Base-by-base conservation (phyloP, 495 filamentous ascomycete genomes). In the Neurospora cerealis region DNA sequence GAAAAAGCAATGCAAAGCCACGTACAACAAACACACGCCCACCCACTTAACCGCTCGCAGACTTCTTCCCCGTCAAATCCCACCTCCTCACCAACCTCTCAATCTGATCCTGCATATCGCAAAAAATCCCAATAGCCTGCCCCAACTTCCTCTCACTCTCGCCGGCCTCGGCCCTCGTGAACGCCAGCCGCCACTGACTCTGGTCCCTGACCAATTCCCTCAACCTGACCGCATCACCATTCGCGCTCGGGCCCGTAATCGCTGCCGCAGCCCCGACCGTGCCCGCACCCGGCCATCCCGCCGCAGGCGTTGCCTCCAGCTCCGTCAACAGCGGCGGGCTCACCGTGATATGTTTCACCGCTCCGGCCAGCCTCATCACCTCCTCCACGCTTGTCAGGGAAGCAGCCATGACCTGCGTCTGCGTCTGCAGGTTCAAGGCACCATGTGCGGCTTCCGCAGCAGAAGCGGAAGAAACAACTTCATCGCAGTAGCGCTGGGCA, bases 81-180 rank as follows among this genome's bases (percentile, higher is more conserved):
- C 54, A 62, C 69, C 34, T 34, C 76, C 77, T 74, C 76, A 87
- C 83, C 37, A 89, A 70, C 38, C 74, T 78, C 74, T 88, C 87
- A 21, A 90, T 69, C 70, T 81, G 83, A 46, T 87, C 82, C 75
- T 91, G 89, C 82, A 88, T 87, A 21, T 88, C 85, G 24, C 84
- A 86, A 79, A 91, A 91, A 39, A 89, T 88, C 75, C 88, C 87
- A 54, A 92, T 81, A 19, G 89, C 89, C 85, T 89, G 83, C 17
- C 79, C 86, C 75, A 87, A 75, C 79, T 89, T 90, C 24, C 77
- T 79, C 78, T 88, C 85, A 21, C 84, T 84, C 44, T 83, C 82
- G 0, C 88, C 88, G 39, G 81, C 79, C 4, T 82, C 76, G 66
- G 85, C 83, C 24, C 83, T 78, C 0, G 84, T 85, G 70, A 91